phyloP scores from a whole-genome alignment of 495 filamentous ascomycete species.

The Penicillium chermesinum region DNA sequence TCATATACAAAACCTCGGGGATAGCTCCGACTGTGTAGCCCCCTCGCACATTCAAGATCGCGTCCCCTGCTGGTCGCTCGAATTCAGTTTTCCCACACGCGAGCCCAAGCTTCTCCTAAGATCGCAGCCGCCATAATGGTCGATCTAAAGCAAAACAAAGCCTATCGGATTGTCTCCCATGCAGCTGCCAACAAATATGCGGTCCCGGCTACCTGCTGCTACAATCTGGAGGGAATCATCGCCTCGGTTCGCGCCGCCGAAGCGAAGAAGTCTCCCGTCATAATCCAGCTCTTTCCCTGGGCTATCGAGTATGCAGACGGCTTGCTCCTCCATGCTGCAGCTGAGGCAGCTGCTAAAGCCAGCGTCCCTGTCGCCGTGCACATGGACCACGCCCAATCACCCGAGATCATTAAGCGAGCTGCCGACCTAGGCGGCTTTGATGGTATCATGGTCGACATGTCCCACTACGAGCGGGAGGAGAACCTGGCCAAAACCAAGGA shows the following conservation, averaged over 20 bases:
- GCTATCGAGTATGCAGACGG: conserved; percentile 65
- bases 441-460: conserved; percentile 81
- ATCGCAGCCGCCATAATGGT: too few species aligned
- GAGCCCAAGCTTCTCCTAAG: too few species aligned
- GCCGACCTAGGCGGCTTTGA: conserved; percentile 66
- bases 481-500: conserved; percentile 69
- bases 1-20: too few species aligned
- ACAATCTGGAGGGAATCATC: conserved; percentile 81
- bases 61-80: too few species aligned
- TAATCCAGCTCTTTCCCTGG: conserved; percentile 88
- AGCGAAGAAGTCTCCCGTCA: conserved; percentile 64
- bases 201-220: conserved; percentile 74
- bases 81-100: too few species aligned
- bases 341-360: conserved; percentile 57
- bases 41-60: too few species aligned
- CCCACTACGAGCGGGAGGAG: conserved; percentile 76
- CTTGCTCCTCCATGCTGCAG: conserved; percentile 58
- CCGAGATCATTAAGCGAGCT: conserved; percentile 62
- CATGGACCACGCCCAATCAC: conserved; percentile 70
- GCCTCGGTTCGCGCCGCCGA: conserved; percentile 60
- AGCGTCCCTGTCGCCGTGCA: conserved; percentile 67
- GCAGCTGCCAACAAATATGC: conserved; percentile 38
- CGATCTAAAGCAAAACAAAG: neutral
- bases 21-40: too few species aligned
- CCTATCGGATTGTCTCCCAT: conserved; percentile 19